Conservation (phyloP, 2,329 filamentous ascomycete genomes). For the Penicillium palitans region DNA sequence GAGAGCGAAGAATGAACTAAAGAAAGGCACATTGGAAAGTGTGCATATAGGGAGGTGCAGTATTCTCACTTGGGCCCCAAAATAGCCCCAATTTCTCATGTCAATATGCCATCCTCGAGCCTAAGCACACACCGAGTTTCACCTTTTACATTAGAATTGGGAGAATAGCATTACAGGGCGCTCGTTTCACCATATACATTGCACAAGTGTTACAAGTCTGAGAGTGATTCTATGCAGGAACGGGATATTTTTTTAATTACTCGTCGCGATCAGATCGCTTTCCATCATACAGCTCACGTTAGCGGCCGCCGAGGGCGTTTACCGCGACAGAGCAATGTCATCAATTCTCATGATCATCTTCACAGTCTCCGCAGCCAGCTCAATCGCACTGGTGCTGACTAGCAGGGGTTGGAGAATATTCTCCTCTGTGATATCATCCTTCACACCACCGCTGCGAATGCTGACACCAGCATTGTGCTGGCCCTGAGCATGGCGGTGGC, state of each 20-base stretch:
- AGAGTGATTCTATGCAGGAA: conserved; percentile 19
- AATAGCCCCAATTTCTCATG: neutral
- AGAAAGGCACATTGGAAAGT: neutral
- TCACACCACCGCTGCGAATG: conserved; percentile 96
- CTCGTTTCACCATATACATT: neutral
- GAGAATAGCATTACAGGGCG: neutral
- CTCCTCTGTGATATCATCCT: conserved; percentile 94
- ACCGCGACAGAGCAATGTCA: conserved; percentile 60
- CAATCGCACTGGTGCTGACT: conserved; percentile 95
- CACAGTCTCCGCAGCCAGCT: conserved; percentile 95
- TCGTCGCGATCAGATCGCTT: conserved; percentile 27
- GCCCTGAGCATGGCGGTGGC: conserved; percentile 90
- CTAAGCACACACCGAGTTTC: neutral
- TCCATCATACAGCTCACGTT: conserved; percentile 29
- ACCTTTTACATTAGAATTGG: neutral
- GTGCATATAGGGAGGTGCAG: neutral
- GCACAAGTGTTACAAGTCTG: neutral
- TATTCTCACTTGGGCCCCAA: neutral
- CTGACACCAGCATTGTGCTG: conserved; percentile 96
- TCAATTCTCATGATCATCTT: conserved; percentile 84
- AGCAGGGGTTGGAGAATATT: conserved; percentile 94
- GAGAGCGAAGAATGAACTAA: neutral
- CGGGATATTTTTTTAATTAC: conserved; percentile 29
- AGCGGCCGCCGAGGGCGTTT: conserved; percentile 21
- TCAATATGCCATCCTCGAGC: neutral